phyloP scores from a whole-genome alignment of 2,329 filamentous ascomycete species.

The Sporothrix variecibatus region DNA sequence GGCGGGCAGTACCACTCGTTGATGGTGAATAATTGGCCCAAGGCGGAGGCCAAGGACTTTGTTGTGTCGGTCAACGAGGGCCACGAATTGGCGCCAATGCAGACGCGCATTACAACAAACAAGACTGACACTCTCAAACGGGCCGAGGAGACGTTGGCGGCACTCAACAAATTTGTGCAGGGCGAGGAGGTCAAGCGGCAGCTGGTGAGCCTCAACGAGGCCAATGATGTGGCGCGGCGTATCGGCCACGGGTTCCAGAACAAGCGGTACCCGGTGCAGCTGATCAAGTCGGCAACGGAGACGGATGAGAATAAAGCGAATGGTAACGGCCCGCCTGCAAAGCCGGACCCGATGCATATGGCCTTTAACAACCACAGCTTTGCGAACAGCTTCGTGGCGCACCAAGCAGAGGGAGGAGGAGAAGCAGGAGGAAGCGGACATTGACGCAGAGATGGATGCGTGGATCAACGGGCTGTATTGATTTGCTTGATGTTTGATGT shows the following conservation, averaged over 20 bases:
- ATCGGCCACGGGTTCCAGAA: constrained; percentile 31
- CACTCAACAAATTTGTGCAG: constrained; percentile 13
- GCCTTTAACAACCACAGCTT: neutral
- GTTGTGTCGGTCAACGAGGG: neutral
- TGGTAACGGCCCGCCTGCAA: neutral
- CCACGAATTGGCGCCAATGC: neutral
- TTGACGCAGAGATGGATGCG: neutral
- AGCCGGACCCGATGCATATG: neutral
- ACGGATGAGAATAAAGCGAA: neutral
- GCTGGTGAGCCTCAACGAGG: constrained; percentile 57
- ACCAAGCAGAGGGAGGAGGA: neutral
- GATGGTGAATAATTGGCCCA: neutral
- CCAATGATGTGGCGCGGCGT: constrained; percentile 45
- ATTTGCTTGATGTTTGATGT: neutral
- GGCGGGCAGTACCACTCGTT: too few species aligned
- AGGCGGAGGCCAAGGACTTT: neutral
- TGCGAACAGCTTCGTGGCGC: neutral
- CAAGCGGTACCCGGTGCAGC: constrained; percentile 22
- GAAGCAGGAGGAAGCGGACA: neutral
- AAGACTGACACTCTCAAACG: neutral
- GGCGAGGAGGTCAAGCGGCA: constrained; percentile 41
- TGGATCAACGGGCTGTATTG: neutral
- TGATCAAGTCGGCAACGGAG: neutral
- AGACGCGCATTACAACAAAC: neutral
- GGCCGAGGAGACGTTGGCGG: neutral